Base-by-base conservation (phyloP, 2,329 filamentous ascomycete genomes). In the Alternaria novae-zelandiae region DNA sequence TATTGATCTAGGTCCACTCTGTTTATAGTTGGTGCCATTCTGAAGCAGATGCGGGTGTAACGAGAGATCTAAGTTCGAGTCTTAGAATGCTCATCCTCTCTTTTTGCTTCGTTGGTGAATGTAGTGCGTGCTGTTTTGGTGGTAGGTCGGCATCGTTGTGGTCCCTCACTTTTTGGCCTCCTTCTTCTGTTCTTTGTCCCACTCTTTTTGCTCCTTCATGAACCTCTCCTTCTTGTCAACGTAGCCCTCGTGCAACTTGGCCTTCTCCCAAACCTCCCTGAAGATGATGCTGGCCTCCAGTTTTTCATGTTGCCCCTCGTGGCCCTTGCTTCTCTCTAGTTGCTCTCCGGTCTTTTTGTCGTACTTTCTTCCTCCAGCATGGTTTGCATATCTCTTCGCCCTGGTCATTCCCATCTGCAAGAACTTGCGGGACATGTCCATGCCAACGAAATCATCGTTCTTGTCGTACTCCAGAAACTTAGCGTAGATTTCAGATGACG, bases 401-500 rank as follows among this genome's bases (percentile, higher is more conserved):
- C 88, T 77, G 20, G 88, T 90, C 86, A 89, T 89, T 2, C 88
- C 83, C 88, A 90, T 90, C 74, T 90, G 87, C 7, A 90, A 32
- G 68, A 89, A 90, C 70, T 90, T 90, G 25, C 87, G 80, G 17
- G 83, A 78, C 87, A 90, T 90, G 60, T 90, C 88, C 81, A 88
- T 88, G 11, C 88, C 88, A 0, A 90, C 86, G 59, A 90, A 88
- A 72, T 90, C 88, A 4, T 78, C 79, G 7, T 80, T 69, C 2
- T 73, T 70, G n/a, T 85, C 79, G 69, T 88, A 90, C 10, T 80
- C 77, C 13, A 84, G 72, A 68, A 90, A 90, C 4, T 83, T 81
- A 0, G 67, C 58, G 75, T 83, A 86, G 0, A 90, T 81, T 1
- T 80, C 80, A 1, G 75, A 54, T 0, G 86, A 85, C 47, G 86